phyloP scores from a whole-genome alignment of 1,284 basidiomycete species.

The Macrocystidia cucumis region DNA sequence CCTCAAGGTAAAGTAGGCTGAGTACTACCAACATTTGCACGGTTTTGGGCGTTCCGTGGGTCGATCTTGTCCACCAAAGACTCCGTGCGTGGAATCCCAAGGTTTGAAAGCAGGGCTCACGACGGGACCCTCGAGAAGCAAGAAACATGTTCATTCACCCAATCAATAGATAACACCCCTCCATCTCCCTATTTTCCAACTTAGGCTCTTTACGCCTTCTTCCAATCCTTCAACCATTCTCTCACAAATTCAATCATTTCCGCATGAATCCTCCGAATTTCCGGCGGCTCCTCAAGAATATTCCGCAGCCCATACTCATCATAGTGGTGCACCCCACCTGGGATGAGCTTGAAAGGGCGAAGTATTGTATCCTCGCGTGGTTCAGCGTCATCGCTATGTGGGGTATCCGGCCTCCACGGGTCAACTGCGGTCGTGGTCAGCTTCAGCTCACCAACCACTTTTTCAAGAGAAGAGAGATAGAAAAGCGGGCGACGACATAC shows the following conservation, averaged over 20 bases:
- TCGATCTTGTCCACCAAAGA: too few relatives aligned
- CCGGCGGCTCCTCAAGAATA: conserved; percentile 59
- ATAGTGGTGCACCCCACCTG: conserved; percentile 86
- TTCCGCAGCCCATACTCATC: conserved; percentile 81
- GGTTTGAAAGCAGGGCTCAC: too few relatives aligned
- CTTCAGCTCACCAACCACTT: neutral
- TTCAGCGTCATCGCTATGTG: conserved; percentile 74
- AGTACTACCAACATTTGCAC: too few relatives aligned
- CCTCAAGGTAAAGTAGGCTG: too few relatives aligned
- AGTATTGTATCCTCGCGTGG: conserved; percentile 64
- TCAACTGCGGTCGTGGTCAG: too few relatives aligned
- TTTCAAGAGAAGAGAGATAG: neutral
- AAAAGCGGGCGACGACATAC: conserved; percentile 22
- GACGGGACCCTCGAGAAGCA: too few relatives aligned
- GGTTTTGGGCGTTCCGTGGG: too few relatives aligned
- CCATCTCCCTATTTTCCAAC: too few relatives aligned
- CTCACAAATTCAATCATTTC: conserved; percentile 79
- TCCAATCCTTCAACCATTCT: conserved; percentile 75
- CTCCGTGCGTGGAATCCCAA: too few relatives aligned
- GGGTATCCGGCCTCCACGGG: conserved; percentile 86
- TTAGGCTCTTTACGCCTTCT: conserved; percentile 14
- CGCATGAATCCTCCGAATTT: conserved; percentile 77
- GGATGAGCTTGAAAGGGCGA: conserved; percentile 84
- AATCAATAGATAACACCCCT: too few relatives aligned
- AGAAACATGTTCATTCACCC: too few relatives aligned